These are phyloP conservation scores for Nakazawaea holstii DNA, from an alignment of 805 yeast genomes.

Conservation along the genomic window DNA sequence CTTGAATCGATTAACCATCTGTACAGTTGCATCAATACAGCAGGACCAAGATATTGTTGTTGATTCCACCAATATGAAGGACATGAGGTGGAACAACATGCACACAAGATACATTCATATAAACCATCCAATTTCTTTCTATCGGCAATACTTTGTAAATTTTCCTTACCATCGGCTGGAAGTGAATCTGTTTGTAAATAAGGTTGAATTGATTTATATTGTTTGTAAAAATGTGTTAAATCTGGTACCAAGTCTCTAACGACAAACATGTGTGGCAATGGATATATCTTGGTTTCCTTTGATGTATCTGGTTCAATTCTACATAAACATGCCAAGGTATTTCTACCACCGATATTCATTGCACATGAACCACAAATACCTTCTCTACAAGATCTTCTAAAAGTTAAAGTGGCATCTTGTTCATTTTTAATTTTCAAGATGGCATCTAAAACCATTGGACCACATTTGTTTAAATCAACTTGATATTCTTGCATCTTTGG, in stretches of 20 bases:
- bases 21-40: constrained; percentile 98
- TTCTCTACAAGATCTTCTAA: constrained; percentile 98
- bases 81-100: constrained; percentile 98
- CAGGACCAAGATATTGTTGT: constrained; percentile 97
- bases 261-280: constrained; percentile 96
- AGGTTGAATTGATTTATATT: constrained; percentile 97
- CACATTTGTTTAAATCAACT: constrained; percentile 84
- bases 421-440: constrained; percentile 92
- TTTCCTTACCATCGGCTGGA: constrained; percentile 91
- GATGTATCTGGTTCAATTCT: constrained; percentile 77
- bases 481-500: constrained; percentile 82
- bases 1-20: constrained; percentile 98
- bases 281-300: constrained; percentile 84
- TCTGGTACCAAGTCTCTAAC: constrained; percentile 98
- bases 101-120: constrained; percentile 96
- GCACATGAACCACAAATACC: constrained; percentile 99
- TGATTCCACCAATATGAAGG: constrained; percentile 99
- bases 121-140: constrained; percentile 95
- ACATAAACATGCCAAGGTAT: constrained; percentile 95
- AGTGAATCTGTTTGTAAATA: constrained; percentile 76
- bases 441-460: constrained; percentile 98
- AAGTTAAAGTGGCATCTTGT: constrained; percentile 91
- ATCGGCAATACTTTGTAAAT: constrained; percentile 85
- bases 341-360: constrained; percentile 97
- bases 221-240: constrained; percentile 95